Conservation (phyloP, 208 protist genomes). For the Wallacemonas collosoma region DNA sequence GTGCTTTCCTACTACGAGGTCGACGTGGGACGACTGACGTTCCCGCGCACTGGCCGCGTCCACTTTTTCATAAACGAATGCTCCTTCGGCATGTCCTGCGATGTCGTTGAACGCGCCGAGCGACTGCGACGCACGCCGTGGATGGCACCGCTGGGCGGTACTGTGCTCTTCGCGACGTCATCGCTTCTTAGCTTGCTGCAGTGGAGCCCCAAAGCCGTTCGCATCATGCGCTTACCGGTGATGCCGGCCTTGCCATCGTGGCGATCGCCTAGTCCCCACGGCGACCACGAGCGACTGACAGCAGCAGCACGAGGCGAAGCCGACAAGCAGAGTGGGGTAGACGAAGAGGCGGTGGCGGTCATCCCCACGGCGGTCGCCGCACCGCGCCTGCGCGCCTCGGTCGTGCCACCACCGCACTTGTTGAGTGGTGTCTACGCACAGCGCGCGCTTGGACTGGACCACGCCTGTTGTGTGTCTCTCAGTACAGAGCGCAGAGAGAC, state of each 20-base stretch:
- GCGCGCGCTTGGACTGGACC: not conserved
- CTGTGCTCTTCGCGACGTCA: slow-evolving; percentile 57
- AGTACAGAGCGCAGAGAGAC: not conserved
- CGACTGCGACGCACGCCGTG: slow-evolving; percentile 39
- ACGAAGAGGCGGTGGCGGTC: not conserved
- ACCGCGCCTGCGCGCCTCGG: not conserved
- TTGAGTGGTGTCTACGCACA: not conserved
- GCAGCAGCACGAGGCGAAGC: not conserved
- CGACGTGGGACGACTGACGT: slow-evolving; percentile 74
- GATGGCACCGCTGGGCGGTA: slow-evolving; percentile 46
- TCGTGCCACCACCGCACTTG: not conserved
- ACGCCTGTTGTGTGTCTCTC: not conserved
- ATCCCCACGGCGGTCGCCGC: too few relatives aligned
- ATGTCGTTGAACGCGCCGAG: slow-evolving; percentile 72
- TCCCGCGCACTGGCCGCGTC: slow-evolving; percentile 51
- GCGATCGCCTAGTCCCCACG: not conserved
- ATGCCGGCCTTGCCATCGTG: slow-evolving; percentile 25
- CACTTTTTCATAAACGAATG: slow-evolving; percentile 87
- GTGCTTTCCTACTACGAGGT: slow-evolving; percentile 34
- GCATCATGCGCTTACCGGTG: slow-evolving; percentile 45
- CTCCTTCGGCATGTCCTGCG: slow-evolving; percentile 78
- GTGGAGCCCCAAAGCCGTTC: slow-evolving; percentile 53
- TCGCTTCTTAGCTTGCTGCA: slow-evolving; percentile 49
- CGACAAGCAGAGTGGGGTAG: not conserved
- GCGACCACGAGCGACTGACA: not conserved